Conservation (phyloP, 1,284 basidiomycete species). For the Xanthoconium separans region DNA sequence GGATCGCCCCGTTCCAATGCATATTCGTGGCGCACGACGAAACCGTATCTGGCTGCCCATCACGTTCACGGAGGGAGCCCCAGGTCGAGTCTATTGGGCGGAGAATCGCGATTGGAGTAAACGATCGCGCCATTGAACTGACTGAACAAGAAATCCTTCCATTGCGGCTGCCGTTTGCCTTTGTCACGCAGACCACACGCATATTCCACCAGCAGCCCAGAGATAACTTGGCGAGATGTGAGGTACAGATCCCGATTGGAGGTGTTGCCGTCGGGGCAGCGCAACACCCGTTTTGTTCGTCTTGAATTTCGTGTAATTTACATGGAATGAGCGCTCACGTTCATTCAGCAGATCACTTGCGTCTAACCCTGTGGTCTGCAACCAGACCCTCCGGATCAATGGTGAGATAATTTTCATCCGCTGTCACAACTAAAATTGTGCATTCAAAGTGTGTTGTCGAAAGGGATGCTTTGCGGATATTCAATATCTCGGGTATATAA, state of each 20-base stretch:
- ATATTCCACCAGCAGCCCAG: conserved; percentile 1
- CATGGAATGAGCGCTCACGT: conserved; percentile 4
- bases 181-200: conserved; percentile 12
- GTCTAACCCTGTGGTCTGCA: conserved; percentile 3
- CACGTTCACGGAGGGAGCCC: conserved; percentile 1
- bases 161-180: conserved; percentile 15
- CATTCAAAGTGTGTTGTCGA: conserved; percentile 1
- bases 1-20: conserved; percentile 18
- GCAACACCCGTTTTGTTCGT: conserved; percentile 3
- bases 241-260: conserved; percentile 20
- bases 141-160: conserved; percentile 13
- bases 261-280: conserved; percentile 3
- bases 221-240: conserved; percentile 20
- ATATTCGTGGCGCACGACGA: conserved; percentile 12
- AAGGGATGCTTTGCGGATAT: neutral
- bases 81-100: conserved; percentile 9
- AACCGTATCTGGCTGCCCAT: conserved; percentile 8
- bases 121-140: conserved; percentile 1
- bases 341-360: conserved; percentile 14
- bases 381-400: conserved; percentile 5
- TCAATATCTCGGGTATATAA: neutral
- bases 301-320: conserved; percentile 8
- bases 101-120: conserved; percentile 15
- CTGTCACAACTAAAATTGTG: conserved; percentile 28
- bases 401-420: conserved; percentile 5